Percentiles rank a stretch among this genome's conserved stretches.
These are phyloP conservation scores for Fomes fomentarius DNA, from an alignment of 1,284 basidiomycete species.

Conservation along the genomic window DNA sequence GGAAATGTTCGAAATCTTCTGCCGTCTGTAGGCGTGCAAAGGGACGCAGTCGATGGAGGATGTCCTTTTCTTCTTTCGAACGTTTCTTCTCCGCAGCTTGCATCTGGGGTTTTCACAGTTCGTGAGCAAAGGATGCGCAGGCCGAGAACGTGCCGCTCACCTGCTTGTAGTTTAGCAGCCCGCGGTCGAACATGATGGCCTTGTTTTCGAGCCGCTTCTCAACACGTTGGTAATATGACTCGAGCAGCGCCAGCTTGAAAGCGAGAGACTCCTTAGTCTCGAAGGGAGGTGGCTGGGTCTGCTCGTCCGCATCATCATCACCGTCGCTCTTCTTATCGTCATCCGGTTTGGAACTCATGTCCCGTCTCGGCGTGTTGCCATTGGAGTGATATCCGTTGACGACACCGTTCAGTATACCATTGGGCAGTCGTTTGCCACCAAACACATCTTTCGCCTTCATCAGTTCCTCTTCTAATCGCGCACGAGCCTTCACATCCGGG, in stretches of 20 bases:
- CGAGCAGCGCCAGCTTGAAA: slow-evolving; percentile 89
- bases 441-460: slow-evolving; percentile 41
- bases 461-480: slow-evolving; percentile 71
- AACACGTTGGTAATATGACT: slow-evolving; percentile 93
- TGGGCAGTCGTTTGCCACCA: slow-evolving; percentile 37
- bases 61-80: slow-evolving; percentile 90
- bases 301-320: slow-evolving; percentile 55
- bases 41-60: slow-evolving; percentile 87
- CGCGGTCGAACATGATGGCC: slow-evolving; percentile 91
- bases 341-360: slow-evolving; percentile 31
- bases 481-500: slow-evolving; percentile 66
- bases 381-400: slow-evolving; percentile 47
- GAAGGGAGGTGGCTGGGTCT: slow-evolving; percentile 69
- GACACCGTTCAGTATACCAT: slow-evolving; percentile 42
- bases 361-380: slow-evolving; percentile 29
- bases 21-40: slow-evolving; percentile 93
- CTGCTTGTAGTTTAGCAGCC: slow-evolving; percentile 93
- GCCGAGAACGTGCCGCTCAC: slow-evolving; percentile 43
- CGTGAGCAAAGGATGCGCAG: slow-evolving; percentile 1
- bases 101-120: slow-evolving; percentile 54
- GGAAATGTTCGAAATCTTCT: slow-evolving; percentile 89
- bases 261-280: slow-evolving; percentile 90
- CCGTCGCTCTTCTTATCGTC: slow-evolving; percentile 49
- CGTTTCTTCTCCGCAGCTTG: slow-evolving; percentile 91
- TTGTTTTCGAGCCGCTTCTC: slow-evolving; percentile 89